Evolutionary conservation across 257 asterid species (phyloP), one percentile per base, ranked within the genome.

Genomic region (Scutellaria barbata): DNA sequence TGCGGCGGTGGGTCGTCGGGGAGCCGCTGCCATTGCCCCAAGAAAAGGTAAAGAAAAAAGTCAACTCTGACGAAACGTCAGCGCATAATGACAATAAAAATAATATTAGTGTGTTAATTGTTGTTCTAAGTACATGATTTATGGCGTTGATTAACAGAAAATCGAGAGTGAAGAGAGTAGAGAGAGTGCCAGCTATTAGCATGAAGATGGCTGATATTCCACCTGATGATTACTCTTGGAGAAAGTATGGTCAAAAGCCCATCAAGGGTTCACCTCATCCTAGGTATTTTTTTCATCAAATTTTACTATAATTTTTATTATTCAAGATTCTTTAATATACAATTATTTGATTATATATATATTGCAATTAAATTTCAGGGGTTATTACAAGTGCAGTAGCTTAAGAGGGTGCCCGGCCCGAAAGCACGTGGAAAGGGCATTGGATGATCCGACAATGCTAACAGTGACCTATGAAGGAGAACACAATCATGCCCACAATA

Each of bases 231-330:
- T 87, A 76, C 78, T 89, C 96, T 2, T 89, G 96, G 96, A 83
- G 96, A 74, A 89, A 89, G 40, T 89, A 89, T 73, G 96, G 96
- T 52, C 96, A 89, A 76, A 89, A 89, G 69, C 96, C 96, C 74
- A 89, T 89, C 82, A 89, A 89, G 64, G 96, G 96, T 16, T 89
- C 96, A 12, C 96, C 96, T 10, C 93, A 89, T 66, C 96, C 96
- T 1, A 83, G 96, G 94, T 76, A 58, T 14, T 20, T 16, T 14
- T 51, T 4, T 20, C 18, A 11, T 11, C 30, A 42, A 17, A 10
- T 20, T 22, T 22, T 22, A 22, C 25, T 22, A 22, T 22, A 22
- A 22, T 22, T 22, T 22, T 1, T 22, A 22, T 22, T 22, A 22
- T 22, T 22, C 25, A 22, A 22, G 25, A 22, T 22, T 22, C 25